These are phyloP conservation scores for Physcia stellaris DNA, from an alignment of 495 filamentous ascomycete genomes.

Conservation along the genomic window DNA sequence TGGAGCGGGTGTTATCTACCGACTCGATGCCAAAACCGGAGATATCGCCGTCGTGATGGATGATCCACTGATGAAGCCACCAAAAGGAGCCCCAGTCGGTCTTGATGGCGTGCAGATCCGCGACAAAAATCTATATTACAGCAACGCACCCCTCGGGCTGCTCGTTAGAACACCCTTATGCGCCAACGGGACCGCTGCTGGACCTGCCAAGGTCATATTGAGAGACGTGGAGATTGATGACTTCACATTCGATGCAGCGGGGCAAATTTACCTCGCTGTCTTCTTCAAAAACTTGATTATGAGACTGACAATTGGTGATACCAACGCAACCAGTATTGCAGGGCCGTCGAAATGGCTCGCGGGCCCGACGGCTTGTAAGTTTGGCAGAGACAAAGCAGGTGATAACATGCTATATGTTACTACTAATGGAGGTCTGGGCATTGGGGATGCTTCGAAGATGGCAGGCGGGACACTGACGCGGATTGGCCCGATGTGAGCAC, in stretches of 20 bases:
- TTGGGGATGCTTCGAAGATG: no score
- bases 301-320: background rate
- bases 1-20: background rate
- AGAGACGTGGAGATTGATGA: background rate
- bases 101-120: background rate
- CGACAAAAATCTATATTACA: background rate
- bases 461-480: no score
- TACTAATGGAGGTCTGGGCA: background rate
- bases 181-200: background rate
- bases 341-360: background rate
- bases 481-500: no score
- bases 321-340: background rate
- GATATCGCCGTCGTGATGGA: background rate
- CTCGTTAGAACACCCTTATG: background rate
- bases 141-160: background rate
- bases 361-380: background rate
- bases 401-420: background rate
- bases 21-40: background rate
- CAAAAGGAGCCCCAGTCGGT: background rate
- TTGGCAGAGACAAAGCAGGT: background rate
- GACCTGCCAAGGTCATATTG: background rate
- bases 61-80: background rate
- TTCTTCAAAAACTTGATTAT: background rate
- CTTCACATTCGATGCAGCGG: background rate
- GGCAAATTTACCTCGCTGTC: background rate